Evolutionary conservation across 2,329 filamentous ascomycete genomes (phyloP).

Genomic region (Huntiella decipiens): DNA sequence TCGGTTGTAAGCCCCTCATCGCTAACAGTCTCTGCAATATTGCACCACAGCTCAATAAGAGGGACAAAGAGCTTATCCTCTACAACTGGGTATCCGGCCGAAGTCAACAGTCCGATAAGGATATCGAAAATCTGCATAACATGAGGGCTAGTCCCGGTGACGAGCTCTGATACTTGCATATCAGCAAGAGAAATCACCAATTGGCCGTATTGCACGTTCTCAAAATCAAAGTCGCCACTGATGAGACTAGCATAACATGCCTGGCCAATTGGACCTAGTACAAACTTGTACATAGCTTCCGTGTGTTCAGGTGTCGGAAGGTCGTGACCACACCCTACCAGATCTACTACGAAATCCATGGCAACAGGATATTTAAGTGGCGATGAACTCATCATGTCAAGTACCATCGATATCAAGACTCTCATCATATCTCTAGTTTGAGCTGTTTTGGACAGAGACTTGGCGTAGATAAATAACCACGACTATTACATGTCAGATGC

Average conservation of each 20-base stretch:
- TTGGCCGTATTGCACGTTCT: constrained; percentile 44
- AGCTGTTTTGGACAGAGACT: constrained; percentile 2
- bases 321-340: constrained; percentile 42
- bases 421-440: constrained; percentile 17
- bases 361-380: constrained; percentile 39
- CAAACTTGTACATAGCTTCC: constrained; percentile 34
- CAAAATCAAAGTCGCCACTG: constrained; percentile 42
- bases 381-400: constrained; percentile 29
- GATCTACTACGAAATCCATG: constrained; percentile 45
- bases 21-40: constrained; percentile 50
- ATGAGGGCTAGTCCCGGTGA: constrained; percentile 30
- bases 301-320: constrained; percentile 44
- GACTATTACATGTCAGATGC: neutral
- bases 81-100: constrained; percentile 45
- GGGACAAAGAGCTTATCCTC: constrained; percentile 60
- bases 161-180: constrained; percentile 40
- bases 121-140: constrained; percentile 34
- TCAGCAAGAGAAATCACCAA: constrained; percentile 52
- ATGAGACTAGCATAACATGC: constrained; percentile 35
- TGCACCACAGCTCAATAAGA: constrained; percentile 65
- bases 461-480: constrained; percentile 14
- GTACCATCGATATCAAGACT: constrained; percentile 37
- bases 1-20: constrained; percentile 37
- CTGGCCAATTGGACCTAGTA: constrained; percentile 40
- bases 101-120: constrained; percentile 45